Conservation (phyloP, 371 early-diverging fungal genomes). For the Apophysomyces ossiformis region DNA sequence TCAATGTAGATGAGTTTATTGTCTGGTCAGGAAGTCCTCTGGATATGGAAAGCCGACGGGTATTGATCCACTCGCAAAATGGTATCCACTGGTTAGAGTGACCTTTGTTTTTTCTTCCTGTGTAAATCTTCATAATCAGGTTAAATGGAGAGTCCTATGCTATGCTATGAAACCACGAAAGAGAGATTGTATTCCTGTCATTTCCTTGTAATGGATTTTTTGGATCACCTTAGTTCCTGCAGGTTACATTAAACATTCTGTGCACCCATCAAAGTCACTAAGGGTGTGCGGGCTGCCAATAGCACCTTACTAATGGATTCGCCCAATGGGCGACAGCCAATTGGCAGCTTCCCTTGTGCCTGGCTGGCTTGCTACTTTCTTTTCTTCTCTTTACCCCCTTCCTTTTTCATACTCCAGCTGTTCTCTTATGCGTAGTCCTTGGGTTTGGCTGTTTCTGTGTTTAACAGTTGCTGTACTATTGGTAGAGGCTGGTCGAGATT, state of each 20-base stretch:
- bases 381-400: neutral
- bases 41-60: constrained; percentile 52
- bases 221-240: too few relatives aligned
- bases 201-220: too few relatives aligned
- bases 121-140: too few relatives aligned
- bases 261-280: too few relatives aligned
- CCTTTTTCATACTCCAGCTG: neutral
- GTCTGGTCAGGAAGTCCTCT: constrained; percentile 62
- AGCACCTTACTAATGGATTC: neutral
- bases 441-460: neutral
- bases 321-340: constrained; percentile 5
- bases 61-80: constrained; percentile 35
- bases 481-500: neutral
- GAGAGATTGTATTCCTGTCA: too few relatives aligned
- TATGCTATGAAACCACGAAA: too few relatives aligned
- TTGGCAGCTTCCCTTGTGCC: neutral
- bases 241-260: too few relatives aligned
- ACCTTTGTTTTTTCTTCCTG: neutral
- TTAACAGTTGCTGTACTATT: neutral
- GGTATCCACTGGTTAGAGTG: neutral
- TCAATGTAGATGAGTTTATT: constrained; percentile 39
- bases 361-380: neutral
- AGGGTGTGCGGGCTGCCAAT: too few relatives aligned
- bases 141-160: too few relatives aligned
- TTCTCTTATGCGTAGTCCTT: neutral